Evolutionary conservation across 2,329 filamentous ascomycete genomes (phyloP).

Genomic region (Fusarium sacchari): DNA sequence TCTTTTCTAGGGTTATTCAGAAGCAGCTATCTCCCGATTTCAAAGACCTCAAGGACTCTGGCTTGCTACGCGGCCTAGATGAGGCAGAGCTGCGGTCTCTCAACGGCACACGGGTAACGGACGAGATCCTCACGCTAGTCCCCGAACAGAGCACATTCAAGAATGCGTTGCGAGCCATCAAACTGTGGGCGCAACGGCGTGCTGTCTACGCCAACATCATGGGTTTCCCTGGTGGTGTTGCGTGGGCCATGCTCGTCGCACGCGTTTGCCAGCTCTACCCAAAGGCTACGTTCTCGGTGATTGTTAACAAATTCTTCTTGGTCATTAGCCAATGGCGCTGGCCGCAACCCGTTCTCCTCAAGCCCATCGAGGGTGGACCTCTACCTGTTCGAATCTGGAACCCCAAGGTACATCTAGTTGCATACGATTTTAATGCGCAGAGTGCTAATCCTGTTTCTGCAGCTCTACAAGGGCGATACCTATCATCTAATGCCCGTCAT

Average conservation of each 20-base stretch:
- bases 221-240: constrained; percentile 95
- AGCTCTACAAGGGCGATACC: constrained; percentile 82
- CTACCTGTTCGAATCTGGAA: constrained; percentile 93
- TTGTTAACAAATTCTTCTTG: constrained; percentile 93
- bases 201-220: constrained; percentile 97
- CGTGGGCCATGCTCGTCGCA: constrained; percentile 97
- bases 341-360: constrained; percentile 92
- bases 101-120: constrained; percentile 93
- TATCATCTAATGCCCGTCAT: constrained; percentile 98
- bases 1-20: constrained; percentile 80
- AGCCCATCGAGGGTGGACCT: constrained; percentile 84
- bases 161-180: constrained; percentile 88
- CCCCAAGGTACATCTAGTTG: constrained; percentile 70
- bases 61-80: constrained; percentile 84
- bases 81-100: constrained; percentile 88
- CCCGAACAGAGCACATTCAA: constrained; percentile 92
- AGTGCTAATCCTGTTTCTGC: constrained; percentile 2
- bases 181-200: constrained; percentile 93
- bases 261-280: constrained; percentile 96
- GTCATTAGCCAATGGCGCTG: constrained; percentile 93
- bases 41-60: constrained; percentile 82
- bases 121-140: constrained; percentile 89
- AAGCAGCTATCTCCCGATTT: constrained; percentile 74
- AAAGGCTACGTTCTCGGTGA: constrained; percentile 85
- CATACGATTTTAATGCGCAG: neutral